Evolutionary conservation across 2,329 filamentous ascomycete genomes (phyloP).

Genomic region (Calonectria crousiana): DNA sequence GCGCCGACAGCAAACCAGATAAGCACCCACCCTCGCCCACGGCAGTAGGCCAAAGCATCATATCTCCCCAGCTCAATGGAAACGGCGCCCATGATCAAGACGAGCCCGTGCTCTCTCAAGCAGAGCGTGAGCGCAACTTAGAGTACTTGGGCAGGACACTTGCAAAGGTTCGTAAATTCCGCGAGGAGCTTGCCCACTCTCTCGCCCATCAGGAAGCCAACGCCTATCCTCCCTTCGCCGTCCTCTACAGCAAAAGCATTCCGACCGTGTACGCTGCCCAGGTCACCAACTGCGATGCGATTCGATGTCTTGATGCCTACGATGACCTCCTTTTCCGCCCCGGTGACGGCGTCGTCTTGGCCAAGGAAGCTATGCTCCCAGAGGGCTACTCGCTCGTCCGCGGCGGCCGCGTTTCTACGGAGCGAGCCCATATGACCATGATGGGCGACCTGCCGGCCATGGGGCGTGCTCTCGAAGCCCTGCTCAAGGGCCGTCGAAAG

Average conservation of each 20-base stretch:
- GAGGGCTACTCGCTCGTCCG: conserved; percentile 80
- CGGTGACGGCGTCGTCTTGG: conserved; percentile 90
- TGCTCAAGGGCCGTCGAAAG: conserved; percentile 75
- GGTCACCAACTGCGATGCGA: conserved; percentile 79
- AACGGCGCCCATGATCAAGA: conserved; percentile 32
- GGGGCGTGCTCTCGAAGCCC: conserved; percentile 77
- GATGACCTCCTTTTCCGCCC: conserved; percentile 88
- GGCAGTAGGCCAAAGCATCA: conserved; percentile 43
- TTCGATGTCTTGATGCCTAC: conserved; percentile 82
- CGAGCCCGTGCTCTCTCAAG: conserved; percentile 41
- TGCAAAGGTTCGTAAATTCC: conserved; percentile 78
- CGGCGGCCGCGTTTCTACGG: conserved; percentile 81
- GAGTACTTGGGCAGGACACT: conserved; percentile 83
- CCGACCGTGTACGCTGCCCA: conserved; percentile 88
- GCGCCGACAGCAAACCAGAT: conserved; percentile 58
- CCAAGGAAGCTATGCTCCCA: conserved; percentile 87
- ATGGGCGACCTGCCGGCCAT: conserved; percentile 87
- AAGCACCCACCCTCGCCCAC: conserved; percentile 39
- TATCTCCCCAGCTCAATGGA: conserved; percentile 44
- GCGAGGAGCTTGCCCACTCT: conserved; percentile 76
- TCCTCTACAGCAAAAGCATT: conserved; percentile 88
- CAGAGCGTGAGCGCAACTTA: conserved; percentile 52
- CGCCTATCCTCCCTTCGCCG: conserved; percentile 81
- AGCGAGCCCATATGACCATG: conserved; percentile 88
- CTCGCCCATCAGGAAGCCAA: conserved; percentile 73